Evolutionary conservation across 2,329 filamentous ascomycete species (phyloP).

Genomic region (Verruconis gallopava): DNA sequence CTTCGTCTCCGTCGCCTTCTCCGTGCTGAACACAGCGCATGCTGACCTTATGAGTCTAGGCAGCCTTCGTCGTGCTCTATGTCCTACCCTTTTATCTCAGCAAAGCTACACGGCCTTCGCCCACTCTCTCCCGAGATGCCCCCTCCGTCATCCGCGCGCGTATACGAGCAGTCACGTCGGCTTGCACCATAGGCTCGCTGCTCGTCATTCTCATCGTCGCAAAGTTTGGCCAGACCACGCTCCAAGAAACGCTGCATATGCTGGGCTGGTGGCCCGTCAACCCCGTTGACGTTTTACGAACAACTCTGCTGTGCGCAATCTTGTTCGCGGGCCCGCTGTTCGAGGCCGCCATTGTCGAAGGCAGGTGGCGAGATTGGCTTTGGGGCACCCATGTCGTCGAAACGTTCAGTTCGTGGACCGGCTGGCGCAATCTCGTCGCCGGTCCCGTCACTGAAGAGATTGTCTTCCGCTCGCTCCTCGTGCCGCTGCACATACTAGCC

Average conservation of each 20-base stretch:
- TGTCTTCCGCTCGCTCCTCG: conserved; percentile 77
- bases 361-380: conserved; percentile 53
- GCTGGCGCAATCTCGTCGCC: conserved; percentile 76
- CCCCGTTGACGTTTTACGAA: conserved; percentile 47
- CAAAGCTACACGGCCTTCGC: conserved; percentile 63
- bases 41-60: conserved; percentile 33
- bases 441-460: conserved; percentile 87
- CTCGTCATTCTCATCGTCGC: conserved; percentile 55
- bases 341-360: conserved; percentile 62
- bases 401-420: conserved; percentile 59
- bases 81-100: conserved; percentile 85
- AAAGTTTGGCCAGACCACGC: conserved; percentile 36
- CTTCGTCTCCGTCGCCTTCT: background rate
- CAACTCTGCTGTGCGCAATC: conserved; percentile 58
- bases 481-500: conserved; percentile 70
- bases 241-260: conserved; percentile 47
- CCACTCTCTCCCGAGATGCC: conserved; percentile 68
- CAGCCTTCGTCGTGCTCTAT: conserved; percentile 77
- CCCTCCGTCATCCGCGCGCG: conserved; percentile 80
- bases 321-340: conserved; percentile 80
- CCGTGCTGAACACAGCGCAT: too few relatives aligned
- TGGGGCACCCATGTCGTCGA: conserved; percentile 42
- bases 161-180: conserved; percentile 65
- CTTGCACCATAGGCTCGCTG: conserved; percentile 55
- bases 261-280: conserved; percentile 75